Conservation (phyloP, 257 asterid species). For the Solanum tarijense region DNA sequence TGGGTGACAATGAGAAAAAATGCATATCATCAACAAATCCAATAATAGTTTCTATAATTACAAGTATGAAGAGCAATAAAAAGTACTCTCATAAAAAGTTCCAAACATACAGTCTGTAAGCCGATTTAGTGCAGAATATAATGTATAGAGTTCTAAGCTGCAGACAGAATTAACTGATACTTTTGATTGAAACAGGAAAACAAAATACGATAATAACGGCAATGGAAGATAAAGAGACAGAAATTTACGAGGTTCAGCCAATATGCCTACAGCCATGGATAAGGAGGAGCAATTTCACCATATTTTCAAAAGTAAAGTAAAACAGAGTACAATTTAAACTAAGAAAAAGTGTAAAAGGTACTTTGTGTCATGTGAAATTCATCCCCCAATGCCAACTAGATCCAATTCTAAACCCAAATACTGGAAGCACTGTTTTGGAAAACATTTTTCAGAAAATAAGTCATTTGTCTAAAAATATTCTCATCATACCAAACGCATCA, state of each 20-base stretch:
- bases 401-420: not conserved
- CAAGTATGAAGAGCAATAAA: not conserved
- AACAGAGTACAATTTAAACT: not conserved
- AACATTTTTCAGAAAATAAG: not conserved
- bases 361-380: not conserved
- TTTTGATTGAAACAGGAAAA: not conserved
- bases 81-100: not conserved
- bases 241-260: not conserved
- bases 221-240: not conserved
- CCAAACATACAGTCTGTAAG: not conserved
- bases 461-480: not conserved
- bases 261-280: not conserved
- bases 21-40: not conserved
- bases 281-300: not conserved
- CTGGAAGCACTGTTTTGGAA: not conserved
- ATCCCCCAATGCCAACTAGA: not conserved
- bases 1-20: not conserved
- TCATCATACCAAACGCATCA: not conserved
- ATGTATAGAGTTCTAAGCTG: not conserved
- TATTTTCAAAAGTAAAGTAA: not conserved
- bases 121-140: not conserved
- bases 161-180: not conserved
- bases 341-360: not conserved
- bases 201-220: not conserved
- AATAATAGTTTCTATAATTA: not conserved